A percentile compares a stretch with the other conserved stretches of the same genome.
phyloP scores from a whole-genome alignment of 2,329 filamentous ascomycete species.

The Neopestalotiopsis sp. region DNA sequence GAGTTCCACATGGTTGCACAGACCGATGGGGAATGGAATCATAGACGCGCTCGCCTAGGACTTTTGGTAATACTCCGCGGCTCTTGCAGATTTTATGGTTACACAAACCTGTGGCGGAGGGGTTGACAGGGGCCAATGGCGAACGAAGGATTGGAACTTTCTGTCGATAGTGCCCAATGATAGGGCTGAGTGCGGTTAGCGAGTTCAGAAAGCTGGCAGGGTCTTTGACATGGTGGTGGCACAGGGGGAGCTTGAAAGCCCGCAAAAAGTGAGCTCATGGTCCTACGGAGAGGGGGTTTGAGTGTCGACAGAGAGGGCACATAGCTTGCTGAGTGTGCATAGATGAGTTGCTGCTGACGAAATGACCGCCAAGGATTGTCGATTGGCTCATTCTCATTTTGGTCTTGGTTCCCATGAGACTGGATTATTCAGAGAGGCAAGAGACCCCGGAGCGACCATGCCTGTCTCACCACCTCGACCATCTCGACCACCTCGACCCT shows the following conservation, averaged over 20 bases:
- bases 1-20: conserved; percentile 6
- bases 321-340: not conserved
- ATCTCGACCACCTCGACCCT: not conserved
- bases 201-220: not conserved
- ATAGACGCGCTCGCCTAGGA: conserved; percentile 11
- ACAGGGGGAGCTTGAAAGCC: not conserved
- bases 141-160: conserved; percentile 11
- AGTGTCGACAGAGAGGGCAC: not conserved
- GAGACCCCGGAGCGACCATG: not conserved
- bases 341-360: conserved; percentile 4
- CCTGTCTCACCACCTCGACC: conserved; percentile 4
- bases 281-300: not conserved
- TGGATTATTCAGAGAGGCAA: not conserved
- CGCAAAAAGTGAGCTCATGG: not conserved
- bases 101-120: not conserved
- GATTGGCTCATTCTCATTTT: not conserved
- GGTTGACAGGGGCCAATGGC: not conserved
- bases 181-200: conserved; percentile 12
- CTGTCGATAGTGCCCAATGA: not conserved
- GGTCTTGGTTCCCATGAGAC: no score
- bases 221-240: not conserved
- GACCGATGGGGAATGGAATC: not conserved
- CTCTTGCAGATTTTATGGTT: conserved; percentile 10
- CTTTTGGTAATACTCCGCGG: conserved; percentile 4
- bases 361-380: not conserved